These are phyloP conservation scores for Lepraria neglecta DNA, from an alignment of 495 filamentous ascomycete species.

Conservation along the genomic window DNA sequence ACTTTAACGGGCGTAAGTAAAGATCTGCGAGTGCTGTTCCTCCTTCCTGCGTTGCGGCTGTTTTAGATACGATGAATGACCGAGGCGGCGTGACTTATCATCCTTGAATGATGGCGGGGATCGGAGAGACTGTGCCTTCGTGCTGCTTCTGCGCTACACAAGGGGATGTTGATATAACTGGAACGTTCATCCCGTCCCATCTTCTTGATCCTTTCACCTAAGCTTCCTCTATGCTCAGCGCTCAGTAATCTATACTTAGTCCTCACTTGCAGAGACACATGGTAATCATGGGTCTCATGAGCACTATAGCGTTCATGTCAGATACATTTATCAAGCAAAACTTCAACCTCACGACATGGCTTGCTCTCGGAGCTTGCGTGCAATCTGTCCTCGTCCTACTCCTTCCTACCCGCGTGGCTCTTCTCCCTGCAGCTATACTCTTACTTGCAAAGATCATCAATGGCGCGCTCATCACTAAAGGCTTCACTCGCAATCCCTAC, in stretches of 20 bases:
- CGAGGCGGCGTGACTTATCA: no score
- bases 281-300: no score
- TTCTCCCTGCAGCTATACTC: constrained; percentile 13
- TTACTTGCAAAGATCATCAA: constrained; percentile 14
- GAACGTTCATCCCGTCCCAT: no score
- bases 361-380: constrained; percentile 19
- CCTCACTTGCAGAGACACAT: no score
- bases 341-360: constrained; percentile 29
- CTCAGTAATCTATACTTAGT: no score
- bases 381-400: constrained; percentile 20
- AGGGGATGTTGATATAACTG: no score
- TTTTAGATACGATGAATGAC: no score
- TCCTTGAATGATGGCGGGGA: not conserved
- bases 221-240: no score
- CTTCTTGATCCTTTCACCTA: no score
- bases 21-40: no score
- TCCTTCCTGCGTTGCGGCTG: no score
- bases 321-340: constrained; percentile 18
- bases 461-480: constrained; percentile 23
- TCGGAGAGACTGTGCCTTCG: constrained; percentile 59
- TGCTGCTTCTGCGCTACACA: constrained; percentile 32
- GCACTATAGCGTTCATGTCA: not conserved
- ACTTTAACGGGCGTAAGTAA: no score
- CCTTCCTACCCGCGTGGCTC: constrained; percentile 17
- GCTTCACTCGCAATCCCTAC: constrained; percentile 34